Base-by-base conservation (phyloP, 2,329 filamentous ascomycete species). In the Cytospora piceae region DNA sequence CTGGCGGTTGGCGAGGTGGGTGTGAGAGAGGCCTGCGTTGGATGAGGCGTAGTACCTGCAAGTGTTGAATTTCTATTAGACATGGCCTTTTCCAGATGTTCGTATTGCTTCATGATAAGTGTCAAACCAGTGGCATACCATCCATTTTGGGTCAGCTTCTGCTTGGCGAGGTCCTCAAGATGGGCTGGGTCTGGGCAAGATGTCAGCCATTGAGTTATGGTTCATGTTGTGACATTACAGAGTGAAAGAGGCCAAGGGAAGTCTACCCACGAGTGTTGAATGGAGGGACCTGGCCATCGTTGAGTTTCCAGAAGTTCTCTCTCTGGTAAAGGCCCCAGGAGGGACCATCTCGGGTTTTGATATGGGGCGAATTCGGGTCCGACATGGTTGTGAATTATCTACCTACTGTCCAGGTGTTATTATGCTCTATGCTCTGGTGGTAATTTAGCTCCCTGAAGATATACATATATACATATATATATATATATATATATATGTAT, bases 1-100 rank as follows among this genome's bases (percentile, higher is more conserved):
- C 74, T 87, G 82, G 5, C 86, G 81, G 73, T 89, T 90, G 27
- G 83, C 83, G n/a, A 80, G 76, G 68, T 82, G 80, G 3, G 79
- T 82, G 70, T 78, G 79, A 0, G 82, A 85, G 66, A 81, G 79
- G 20, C 84, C 83, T 2, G 84, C 84, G 70, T 87, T 87, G 66
- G 79, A 85, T 15, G 83, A 85, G 32, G 84, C 82, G 68, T 87
- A 87, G 72, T 80, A 81, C 77, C 77, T 78, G 54, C 17, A 15
- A 15, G 22, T 49, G n/a, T 46, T 53, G 32, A 22, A 42, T 2
- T 12, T 37, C 17, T 4, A 6, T 42, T 15, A 42, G 7, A 20
- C n/a, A 20, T 32, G 24, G 14, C 14, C 12, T 22, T 22, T 31
- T 68, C 6, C 15, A 14, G 32, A 9, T 14, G 2, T n/a, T 8